Evolutionary conservation across 306 rosid species (phyloP).

Genomic region (Inga leiocalycina): DNA sequence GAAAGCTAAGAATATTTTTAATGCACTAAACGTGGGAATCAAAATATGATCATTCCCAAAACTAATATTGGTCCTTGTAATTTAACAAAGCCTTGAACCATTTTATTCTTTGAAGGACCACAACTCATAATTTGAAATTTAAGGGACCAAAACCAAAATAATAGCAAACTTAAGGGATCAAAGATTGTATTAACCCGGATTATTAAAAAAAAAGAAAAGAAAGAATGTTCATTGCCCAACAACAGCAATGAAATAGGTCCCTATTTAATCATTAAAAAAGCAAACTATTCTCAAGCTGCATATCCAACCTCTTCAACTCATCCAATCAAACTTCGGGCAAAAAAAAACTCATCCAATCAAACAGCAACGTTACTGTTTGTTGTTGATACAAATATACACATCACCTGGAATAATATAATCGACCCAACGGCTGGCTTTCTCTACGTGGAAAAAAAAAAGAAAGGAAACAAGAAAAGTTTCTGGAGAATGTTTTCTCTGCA

Average conservation of each 20-base stretch:
- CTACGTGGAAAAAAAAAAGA: not conserved
- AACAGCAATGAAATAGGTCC: not conserved
- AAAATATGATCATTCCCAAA: not conserved
- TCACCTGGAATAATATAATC: conserved; percentile 25
- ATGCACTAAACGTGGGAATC: not conserved
- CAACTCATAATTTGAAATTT: too few relatives aligned
- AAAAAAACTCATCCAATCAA: not conserved
- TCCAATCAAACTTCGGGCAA: too few relatives aligned
- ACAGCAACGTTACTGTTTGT: conserved; percentile 1
- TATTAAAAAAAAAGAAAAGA: too few relatives aligned
- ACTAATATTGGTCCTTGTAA: too few relatives aligned
- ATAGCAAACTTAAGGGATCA: too few relatives aligned
- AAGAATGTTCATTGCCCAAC: not conserved
- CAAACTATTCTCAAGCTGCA: not conserved
- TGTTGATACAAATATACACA: conserved; percentile 39
- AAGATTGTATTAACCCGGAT: too few relatives aligned
- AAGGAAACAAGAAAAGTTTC: not conserved
- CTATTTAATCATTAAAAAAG: not conserved
- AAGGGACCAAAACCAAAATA: too few relatives aligned
- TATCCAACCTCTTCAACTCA: conserved; percentile 14
- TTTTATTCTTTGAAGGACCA: too few relatives aligned
- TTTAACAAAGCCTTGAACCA: too few relatives aligned
- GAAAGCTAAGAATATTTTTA: not conserved
- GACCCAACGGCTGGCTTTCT: conserved; percentile 21
- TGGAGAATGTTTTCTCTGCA: conserved; percentile 28